Evolutionary conservation across 768 basidiomycete genomes (phyloP), one percentile per base, ranked within the genome.

Genomic region (Russula virescens): DNA sequence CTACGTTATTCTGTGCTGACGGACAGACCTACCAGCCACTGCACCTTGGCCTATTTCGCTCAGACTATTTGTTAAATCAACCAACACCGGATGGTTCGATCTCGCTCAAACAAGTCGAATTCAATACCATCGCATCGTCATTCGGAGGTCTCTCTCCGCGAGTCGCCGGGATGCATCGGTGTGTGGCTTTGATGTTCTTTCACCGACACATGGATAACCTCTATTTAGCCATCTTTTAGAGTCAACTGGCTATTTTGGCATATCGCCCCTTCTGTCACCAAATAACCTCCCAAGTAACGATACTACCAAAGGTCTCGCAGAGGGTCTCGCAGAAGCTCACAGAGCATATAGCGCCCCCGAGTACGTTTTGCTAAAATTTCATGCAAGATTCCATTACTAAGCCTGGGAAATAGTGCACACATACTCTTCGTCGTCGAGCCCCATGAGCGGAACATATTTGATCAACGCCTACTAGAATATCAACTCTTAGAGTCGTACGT

Each of bases 101-200:
- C n/a, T n/a, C n/a, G n/a, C n/a, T n/a, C n/a, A n/a, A n/a, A 72
- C 96, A 99, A 75, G 96, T 98, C 47, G 96, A 99, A 73, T 97
- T 98, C 76, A 99, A 99, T 72, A 97, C 96, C 10, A 95, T 98
- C 66, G 92, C 94, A 2, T 84, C 87, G 0, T 94, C 94, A 0
- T 96, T 98, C 72, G 96, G 94, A 0, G 70, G 86, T 1, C 78
- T n/a, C n/a, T n/a, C n/a, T n/a, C n/a, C n/a, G n/a, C n/a, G n/a
- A n/a, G n/a, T n/a, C n/a, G n/a, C n/a, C n/a, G n/a, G n/a, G n/a
- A n/a, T n/a, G n/a, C n/a, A n/a, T n/a, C n/a, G n/a, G n/a, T n/a
- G n/a, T n/a, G 76, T 58, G 16, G 5, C 21, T 34, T 23, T 14
- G 19, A 25, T 16, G 35, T 35, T 23, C 28, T 49, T 2, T 10